Evolutionary conservation across 768 basidiomycete species (phyloP), one percentile per base, ranked within the genome.

Genomic region (Tricholoma saponaceum): DNA sequence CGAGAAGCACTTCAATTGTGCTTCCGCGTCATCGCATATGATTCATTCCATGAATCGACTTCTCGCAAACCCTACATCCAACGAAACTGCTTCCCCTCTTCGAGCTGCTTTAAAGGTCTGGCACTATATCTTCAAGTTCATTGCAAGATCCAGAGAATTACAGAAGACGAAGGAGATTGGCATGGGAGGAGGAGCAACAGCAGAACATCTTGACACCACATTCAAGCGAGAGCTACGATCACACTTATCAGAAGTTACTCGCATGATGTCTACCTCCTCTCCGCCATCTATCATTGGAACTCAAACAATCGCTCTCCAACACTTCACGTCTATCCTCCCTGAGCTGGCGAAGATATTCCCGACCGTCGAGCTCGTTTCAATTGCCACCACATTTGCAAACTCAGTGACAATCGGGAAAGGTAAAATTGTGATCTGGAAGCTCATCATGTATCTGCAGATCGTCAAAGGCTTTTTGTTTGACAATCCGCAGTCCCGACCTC

Each of bases 61-160:
- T 13, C 77, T 98, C 39, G 76, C 76, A 33, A 83, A 88, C 64
- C 92, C 92, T 12, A 84, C 86, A 0, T 81, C 84, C 20, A 73
- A 77, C 8, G 90, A 92, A 22, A 84, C 82, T 3, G 93, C 90
- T 0, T 86, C 89, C 16, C 82, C 84, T 5, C 80, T 98, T 55
- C 86, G 95, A 32, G 86, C 92, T 10, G 90, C 95, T 14, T 77
- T 98, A 59, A 98, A 98, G 70, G 96, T 98, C 28, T 96, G 94
- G 94, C 90, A 94, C 66, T 93, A 95, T 67, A 86, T 98, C 64
- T 92, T 98, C 83, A 92, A 91, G 69, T 92, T 98, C 72, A 90
- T 97, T 66, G 85, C 90, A 14, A 83, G 91, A n/a, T 88, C 95
- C 2, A 79, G 95, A 33, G 92, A 94, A 65, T 70, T 96, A 46